Evolutionary conservation across 805 yeast genomes (phyloP).

Genomic region (Cyberlindnera americana): DNA sequence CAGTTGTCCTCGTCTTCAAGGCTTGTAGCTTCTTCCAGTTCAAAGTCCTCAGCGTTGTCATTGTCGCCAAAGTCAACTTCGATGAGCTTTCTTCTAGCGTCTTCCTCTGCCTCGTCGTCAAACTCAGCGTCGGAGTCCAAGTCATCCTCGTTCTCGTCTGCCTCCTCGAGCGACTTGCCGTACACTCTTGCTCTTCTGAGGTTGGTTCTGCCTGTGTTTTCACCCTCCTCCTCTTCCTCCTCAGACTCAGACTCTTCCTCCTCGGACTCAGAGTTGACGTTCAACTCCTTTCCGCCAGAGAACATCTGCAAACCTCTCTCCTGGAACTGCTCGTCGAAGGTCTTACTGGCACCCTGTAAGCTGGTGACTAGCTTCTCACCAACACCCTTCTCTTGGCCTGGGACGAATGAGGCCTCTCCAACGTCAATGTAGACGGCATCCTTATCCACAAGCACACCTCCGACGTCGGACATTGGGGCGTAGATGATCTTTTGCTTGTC

Average conservation of each 20-base stretch:
- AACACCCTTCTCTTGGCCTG: conserved; percentile 68
- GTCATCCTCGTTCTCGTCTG: conserved; percentile 41
- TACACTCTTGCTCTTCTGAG: conserved; percentile 61
- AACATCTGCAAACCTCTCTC: conserved; percentile 75
- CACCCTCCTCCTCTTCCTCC: conserved; percentile 28
- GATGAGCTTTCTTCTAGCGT: conserved; percentile 38
- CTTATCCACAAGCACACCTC: conserved; percentile 94
- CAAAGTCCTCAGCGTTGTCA: conserved; percentile 30
- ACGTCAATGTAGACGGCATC: conserved; percentile 92
- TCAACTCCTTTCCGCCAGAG: conserved; percentile 52
- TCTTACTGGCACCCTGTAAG: conserved; percentile 64
- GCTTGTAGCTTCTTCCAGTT: conserved; percentile 52
- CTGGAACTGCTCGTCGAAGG: conserved; percentile 53
- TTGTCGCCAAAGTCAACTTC: conserved; percentile 44
- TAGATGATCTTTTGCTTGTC: conserved; percentile 92
- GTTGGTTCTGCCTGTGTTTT: conserved; percentile 57
- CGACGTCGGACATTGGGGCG: conserved; percentile 99
- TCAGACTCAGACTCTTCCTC: conserved; percentile 30
- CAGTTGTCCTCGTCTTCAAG: conserved; percentile 39
- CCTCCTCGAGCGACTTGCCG: conserved; percentile 47
- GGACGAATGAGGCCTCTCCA: conserved; percentile 50
- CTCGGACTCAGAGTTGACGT: conserved; percentile 39
- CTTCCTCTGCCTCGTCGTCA: conserved; percentile 38
- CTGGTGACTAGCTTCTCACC: conserved; percentile 86
- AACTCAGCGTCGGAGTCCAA: conserved; percentile 40